A percentile compares a stretch with the other conserved stretches of the same genome.
These are phyloP conservation scores for Pythium insidiosum DNA, from an alignment of 352 stramenopile genomes.

Conservation along the genomic window DNA sequence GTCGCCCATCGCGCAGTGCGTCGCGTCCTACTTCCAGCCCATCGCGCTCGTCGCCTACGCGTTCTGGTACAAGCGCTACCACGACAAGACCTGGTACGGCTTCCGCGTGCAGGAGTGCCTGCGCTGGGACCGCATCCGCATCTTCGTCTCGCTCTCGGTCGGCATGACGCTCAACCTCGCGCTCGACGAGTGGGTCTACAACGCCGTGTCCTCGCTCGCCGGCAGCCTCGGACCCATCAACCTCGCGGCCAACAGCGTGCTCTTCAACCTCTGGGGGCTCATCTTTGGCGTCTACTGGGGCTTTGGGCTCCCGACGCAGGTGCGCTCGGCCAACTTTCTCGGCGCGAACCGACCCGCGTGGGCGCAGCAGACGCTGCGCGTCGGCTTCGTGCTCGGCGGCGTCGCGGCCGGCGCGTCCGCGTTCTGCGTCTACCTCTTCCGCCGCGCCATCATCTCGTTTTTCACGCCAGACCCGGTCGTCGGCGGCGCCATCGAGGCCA, in stretches of 20 bases:
- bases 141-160: constrained; percentile 53
- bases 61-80: constrained; percentile 76
- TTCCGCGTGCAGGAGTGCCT: constrained; percentile 46
- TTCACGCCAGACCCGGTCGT: constrained; percentile 65
- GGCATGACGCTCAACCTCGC: constrained; percentile 75
- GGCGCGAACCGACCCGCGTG: constrained; percentile 49
- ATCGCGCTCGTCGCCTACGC: constrained; percentile 56
- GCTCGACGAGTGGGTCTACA: constrained; percentile 79
- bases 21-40: constrained; percentile 69
- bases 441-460: constrained; percentile 33
- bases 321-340: constrained; percentile 68
- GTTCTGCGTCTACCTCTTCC: constrained; percentile 38
- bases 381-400: constrained; percentile 60
- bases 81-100: constrained; percentile 74
- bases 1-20: constrained; percentile 56
- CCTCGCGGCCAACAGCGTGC: constrained; percentile 70
- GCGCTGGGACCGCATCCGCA: constrained; percentile 51
- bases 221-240: constrained; percentile 49
- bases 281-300: constrained; percentile 83
- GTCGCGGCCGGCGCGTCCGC: constrained; percentile 45
- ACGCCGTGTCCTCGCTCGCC: constrained; percentile 62
- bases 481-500: constrained; percentile 33
- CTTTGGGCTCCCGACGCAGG: constrained; percentile 72
- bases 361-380: constrained; percentile 44
- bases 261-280: constrained; percentile 79